Evolutionary conservation across 2,329 filamentous ascomycete species (phyloP), one percentile per base, ranked within the genome.

Genomic region (Talaromyces sp.): DNA sequence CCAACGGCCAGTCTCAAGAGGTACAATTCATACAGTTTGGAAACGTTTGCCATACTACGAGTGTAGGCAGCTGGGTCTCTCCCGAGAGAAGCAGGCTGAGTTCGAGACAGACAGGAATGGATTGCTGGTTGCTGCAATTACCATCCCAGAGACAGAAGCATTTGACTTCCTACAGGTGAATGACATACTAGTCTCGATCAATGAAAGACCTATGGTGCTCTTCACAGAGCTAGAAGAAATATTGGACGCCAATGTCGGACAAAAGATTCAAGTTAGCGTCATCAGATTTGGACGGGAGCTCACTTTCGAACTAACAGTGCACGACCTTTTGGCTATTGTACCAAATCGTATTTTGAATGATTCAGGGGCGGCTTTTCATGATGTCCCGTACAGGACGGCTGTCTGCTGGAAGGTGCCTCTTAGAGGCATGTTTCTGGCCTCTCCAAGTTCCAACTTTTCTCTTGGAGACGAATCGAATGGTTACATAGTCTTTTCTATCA

Each of bases 361-460:
- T 31, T 63, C 62, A 14, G 62, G 54, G 16, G 62, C 54, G 8
- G 22, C 62, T 5, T 50, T 63, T 41, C 62, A 63, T 41, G n/a
- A 63, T 63, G 62, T 63, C n/a, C 62, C 62, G 19, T 63, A 59
- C 16, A 63, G 62, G 35, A 63, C 62, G 13, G 62, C 62, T 14
- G 62, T 63, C 9, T 63, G 54, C 33, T 63, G 62, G 62, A 63
- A 52, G 22, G 62, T 63, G 10, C 62, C 62, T 2, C 62, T 63
- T 41, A 59, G 33, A 59, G 62, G 62, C 31, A 41, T 63, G 54
- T 63, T 58, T 22, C 10, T 63, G 43, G 54, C 62, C 11, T 27
- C 41, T 39, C 41, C 41, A 45, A 43, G 11, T 5, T 8, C 43
- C n/a, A 58, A 58, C 14, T 63, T 48, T 33, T 50, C 33, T 22